phyloP scores from a whole-genome alignment of 2,329 filamentous ascomycete species.

The Xylariaceae sp. region DNA sequence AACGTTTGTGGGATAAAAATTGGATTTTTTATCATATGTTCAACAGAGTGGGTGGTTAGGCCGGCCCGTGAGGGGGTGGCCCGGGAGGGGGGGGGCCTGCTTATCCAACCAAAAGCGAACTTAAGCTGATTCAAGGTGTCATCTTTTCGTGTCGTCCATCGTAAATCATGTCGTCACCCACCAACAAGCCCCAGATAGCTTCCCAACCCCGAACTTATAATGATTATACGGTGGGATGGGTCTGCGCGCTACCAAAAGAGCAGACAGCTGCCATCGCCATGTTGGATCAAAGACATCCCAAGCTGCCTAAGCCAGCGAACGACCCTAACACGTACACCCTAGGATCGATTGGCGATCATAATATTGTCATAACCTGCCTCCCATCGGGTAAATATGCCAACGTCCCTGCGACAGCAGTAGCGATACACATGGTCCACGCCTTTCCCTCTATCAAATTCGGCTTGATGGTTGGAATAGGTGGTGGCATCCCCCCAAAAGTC shows the following conservation, averaged over 20 bases:
- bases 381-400: constrained; percentile 40
- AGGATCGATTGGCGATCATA: constrained; percentile 25
- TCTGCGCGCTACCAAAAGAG: constrained; percentile 30
- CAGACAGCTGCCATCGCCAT: constrained; percentile 29
- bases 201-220: constrained; percentile 7
- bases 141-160: too few relatives aligned
- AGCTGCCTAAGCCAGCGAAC: constrained; percentile 11
- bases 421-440: constrained; percentile 38
- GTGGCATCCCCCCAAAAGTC: constrained; percentile 30
- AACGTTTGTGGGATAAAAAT: too few relatives aligned
- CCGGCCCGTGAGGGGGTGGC: too few relatives aligned
- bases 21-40: too few relatives aligned
- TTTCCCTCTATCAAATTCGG: constrained; percentile 44
- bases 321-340: constrained; percentile 26
- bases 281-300: constrained; percentile 29
- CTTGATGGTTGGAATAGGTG: constrained; percentile 51
- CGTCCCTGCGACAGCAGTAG: constrained; percentile 41
- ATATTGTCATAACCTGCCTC: constrained; percentile 31
- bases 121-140: too few relatives aligned
- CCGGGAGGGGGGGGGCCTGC: too few relatives aligned
- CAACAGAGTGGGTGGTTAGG: too few relatives aligned
- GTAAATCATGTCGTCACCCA: not conserved
- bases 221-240: constrained; percentile 33
- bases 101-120: too few relatives aligned
- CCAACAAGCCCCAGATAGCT: not conserved